These are phyloP conservation scores for Neonectria faginata DNA, from an alignment of 2,329 filamentous ascomycete species.

Conservation along the genomic window DNA sequence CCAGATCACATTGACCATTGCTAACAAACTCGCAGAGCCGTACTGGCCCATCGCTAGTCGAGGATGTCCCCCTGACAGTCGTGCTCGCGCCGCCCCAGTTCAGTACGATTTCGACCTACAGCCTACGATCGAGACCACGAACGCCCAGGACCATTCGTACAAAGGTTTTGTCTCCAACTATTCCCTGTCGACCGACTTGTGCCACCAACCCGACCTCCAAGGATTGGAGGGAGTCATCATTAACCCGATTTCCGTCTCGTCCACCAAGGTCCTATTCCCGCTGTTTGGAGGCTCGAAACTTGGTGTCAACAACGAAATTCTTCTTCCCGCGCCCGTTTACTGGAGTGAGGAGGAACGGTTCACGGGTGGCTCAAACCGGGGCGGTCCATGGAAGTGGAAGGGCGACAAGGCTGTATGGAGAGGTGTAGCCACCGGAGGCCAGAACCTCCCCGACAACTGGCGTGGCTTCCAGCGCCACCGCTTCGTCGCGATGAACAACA, in stretches of 20 bases:
- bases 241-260: conserved; percentile 66
- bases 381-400: conserved; percentile 69
- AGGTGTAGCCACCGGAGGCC: conserved; percentile 74
- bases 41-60: conserved; percentile 70
- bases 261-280: conserved; percentile 70
- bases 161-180: conserved; percentile 72
- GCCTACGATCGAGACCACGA: conserved; percentile 59
- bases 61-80: conserved; percentile 72
- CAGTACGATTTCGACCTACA: conserved; percentile 58
- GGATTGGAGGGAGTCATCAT: conserved; percentile 74
- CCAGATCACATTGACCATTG: not conserved
- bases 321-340: conserved; percentile 77
- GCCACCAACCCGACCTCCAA: conserved; percentile 73
- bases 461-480: conserved; percentile 79
- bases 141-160: conserved; percentile 61
- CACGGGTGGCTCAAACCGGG: conserved; percentile 65
- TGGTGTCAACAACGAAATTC: conserved; percentile 76
- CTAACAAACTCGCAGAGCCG: conserved; percentile 52
- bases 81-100: conserved; percentile 62
- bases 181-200: conserved; percentile 70
- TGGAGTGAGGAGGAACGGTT: conserved; percentile 73
- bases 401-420: conserved; percentile 69
- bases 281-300: conserved; percentile 78
- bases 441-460: conserved; percentile 72
- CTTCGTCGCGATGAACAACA: conserved; percentile 79